Evolutionary conservation across 2,329 filamentous ascomycete species (phyloP), one percentile per base, ranked within the genome.

Genomic region (Drechslerella dactyloides): DNA sequence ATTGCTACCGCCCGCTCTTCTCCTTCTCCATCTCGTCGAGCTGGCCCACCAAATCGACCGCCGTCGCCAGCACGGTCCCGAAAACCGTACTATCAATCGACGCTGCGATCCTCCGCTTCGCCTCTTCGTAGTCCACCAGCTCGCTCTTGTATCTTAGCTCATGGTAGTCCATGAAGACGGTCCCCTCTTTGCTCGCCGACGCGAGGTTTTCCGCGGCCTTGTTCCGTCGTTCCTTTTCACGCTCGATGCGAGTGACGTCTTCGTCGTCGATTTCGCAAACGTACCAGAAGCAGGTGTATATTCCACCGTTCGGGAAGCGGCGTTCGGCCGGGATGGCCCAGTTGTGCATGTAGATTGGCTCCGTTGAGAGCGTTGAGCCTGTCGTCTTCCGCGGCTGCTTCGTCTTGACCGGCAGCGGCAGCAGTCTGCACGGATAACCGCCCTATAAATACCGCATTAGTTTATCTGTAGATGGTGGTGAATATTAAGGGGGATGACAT

Each of bases 311-410:
- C 2, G 55, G 55, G 60, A 61, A 73, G 5, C 19, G n/a, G 10
- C 61, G 42, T 19, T 66, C 61, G 21, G 33, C 48, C 1, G 69
- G 62, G 15, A 73, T 53, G 30, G 55, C 56, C 60, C 62, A 73
- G 48, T 70, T 65, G 46, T 73, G 69, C 61, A 66, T 73, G 40
- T 73, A 73, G n/a, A 73, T 65, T 3, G 69, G 61, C 48, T 73
- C 69, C 0, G 69, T 61, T 13, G 61, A 65, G 17, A 73, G 33
- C 1, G 51, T 13, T 4, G 50, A 57, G 24, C 46, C 27, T 33
- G 21, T 52, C 19, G 21, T 21, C 24, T 73, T 73, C 33, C 52
- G 60, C 15, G 69, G 69, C 11, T 65, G 55, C 21, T 61, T 60
- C 19, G 69, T 66, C 15, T 60, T 52, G n/a, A 73, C 62, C 11